Evolutionary conservation across 257 asterid species (phyloP).

Genomic region (Verbascum thapsus): DNA sequence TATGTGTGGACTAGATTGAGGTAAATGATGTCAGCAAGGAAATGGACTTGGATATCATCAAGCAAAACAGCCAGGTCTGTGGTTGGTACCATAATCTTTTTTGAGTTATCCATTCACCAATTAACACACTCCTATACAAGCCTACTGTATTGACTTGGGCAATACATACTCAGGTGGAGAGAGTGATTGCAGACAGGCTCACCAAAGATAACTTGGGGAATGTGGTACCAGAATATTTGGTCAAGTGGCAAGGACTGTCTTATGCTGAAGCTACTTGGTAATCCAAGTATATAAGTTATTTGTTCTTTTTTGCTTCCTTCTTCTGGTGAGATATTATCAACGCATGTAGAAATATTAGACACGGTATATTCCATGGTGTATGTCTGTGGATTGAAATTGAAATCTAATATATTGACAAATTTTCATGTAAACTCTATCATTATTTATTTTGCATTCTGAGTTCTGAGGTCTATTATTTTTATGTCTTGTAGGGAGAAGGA

Average conservation of each 20-base stretch:
- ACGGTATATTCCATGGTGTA: conserved; percentile 17
- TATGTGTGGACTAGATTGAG: conserved; percentile 69
- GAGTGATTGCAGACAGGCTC: conserved; percentile 85
- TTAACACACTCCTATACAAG: conserved; percentile 13
- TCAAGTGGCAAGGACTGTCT: conserved; percentile 98
- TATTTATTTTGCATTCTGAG: conserved; percentile 5
- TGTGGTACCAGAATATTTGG: conserved; percentile 89
- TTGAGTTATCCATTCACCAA: conserved; percentile 9
- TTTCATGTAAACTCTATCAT: conserved; percentile 13
- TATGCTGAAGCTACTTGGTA: conserved; percentile 99
- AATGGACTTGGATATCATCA: conserved; percentile 98
- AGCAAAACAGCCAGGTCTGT: conserved; percentile 85
- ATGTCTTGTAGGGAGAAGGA: conserved; percentile 86
- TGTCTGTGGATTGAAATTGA: conserved; percentile 15
- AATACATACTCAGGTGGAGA: conserved; percentile 76
- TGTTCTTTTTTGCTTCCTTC: conserved; percentile 24
- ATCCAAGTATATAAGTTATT: conserved; percentile 25
- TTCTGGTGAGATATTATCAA: conserved; percentile 12
- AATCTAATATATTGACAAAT: conserved; percentile 5
- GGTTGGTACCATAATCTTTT: conserved; percentile 15
- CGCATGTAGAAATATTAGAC: background rate
- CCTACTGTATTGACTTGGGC: conserved; percentile 23
- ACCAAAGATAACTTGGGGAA: conserved; percentile 71
- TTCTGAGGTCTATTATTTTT: conserved; percentile 24
- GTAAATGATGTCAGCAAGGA: conserved; percentile 99